These are phyloP conservation scores for Persicaria tinctoria DNA, from an alignment of 148 eudicot species.

Conservation along the genomic window DNA sequence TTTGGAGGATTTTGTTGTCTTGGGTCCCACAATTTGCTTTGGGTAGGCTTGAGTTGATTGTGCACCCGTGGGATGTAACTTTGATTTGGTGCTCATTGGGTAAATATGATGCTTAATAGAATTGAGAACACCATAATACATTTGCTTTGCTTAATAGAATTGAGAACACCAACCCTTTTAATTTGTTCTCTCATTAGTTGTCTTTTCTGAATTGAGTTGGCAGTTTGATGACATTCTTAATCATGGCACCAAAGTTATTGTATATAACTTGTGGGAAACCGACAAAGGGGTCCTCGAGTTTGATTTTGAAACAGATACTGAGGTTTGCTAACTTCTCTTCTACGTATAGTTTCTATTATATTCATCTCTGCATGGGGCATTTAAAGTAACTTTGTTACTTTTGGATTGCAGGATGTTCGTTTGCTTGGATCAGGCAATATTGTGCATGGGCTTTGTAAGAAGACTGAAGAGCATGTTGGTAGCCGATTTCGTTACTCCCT, in stretches of 20 bases:
- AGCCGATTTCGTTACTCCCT: slow-evolving; percentile 64
- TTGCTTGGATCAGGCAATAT: slow-evolving; percentile 22
- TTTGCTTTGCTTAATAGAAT: background rate
- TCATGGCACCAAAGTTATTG: slow-evolving; percentile 75
- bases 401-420: slow-evolving; percentile 61
- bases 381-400: slow-evolving; percentile 7
- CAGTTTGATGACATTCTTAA: slow-evolving; percentile 72
- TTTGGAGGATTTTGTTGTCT: background rate
- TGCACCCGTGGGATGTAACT: background rate
- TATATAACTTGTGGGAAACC: slow-evolving; percentile 75
- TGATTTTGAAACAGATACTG: slow-evolving; percentile 68
- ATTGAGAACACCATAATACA: background rate
- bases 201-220: slow-evolving; percentile 23
- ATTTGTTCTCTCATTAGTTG: background rate
- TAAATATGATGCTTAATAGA: background rate
- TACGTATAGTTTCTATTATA: background rate
- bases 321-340: slow-evolving; percentile 35
- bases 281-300: slow-evolving; percentile 69
- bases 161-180: background rate
- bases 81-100: background rate
- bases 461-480: slow-evolving; percentile 64
- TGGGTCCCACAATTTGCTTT: background rate
- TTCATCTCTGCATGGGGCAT: background rate
- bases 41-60: background rate
- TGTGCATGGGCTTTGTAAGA: slow-evolving; percentile 17